Evolutionary conservation across 768 basidiomycete species (phyloP).

Genomic region (Daedalea quercina): DNA sequence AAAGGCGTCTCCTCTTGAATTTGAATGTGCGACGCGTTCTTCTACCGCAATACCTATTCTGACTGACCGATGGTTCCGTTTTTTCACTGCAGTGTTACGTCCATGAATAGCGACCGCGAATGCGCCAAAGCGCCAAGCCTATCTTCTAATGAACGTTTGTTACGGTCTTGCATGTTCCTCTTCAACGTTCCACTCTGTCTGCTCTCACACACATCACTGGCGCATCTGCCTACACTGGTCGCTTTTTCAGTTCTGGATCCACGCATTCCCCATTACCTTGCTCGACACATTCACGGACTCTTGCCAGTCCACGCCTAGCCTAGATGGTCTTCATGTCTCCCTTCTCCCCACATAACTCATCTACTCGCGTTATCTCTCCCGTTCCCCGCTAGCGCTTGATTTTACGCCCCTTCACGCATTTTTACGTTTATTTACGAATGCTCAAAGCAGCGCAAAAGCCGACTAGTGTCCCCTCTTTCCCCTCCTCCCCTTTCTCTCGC

Average conservation of each 20-base stretch:
- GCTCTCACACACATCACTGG: neutral
- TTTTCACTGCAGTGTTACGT: neutral
- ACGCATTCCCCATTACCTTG: neutral
- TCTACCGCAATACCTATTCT: neutral
- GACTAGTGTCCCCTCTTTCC: neutral
- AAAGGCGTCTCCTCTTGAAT: neutral
- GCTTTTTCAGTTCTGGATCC: neutral
- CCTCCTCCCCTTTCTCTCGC: conserved; percentile 3
- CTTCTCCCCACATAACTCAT: conserved; percentile 1
- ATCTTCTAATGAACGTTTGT: neutral
- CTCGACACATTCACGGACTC: neutral
- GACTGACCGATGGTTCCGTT: neutral
- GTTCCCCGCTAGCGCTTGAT: neutral
- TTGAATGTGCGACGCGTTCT: neutral
- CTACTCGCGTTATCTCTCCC: conserved; percentile 1
- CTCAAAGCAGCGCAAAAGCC: neutral
- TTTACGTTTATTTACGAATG: neutral
- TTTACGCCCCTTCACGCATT: conserved; percentile 7
- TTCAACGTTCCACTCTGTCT: neutral
- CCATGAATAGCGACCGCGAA: neutral
- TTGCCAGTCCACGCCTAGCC: neutral
- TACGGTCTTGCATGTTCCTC: neutral
- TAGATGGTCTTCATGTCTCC: conserved; percentile 2
- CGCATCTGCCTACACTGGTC: neutral
- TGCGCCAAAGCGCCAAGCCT: neutral